phyloP scores from a whole-genome alignment of 176 grass and related monocot genomes.

The Phoenix dactylifera region DNA sequence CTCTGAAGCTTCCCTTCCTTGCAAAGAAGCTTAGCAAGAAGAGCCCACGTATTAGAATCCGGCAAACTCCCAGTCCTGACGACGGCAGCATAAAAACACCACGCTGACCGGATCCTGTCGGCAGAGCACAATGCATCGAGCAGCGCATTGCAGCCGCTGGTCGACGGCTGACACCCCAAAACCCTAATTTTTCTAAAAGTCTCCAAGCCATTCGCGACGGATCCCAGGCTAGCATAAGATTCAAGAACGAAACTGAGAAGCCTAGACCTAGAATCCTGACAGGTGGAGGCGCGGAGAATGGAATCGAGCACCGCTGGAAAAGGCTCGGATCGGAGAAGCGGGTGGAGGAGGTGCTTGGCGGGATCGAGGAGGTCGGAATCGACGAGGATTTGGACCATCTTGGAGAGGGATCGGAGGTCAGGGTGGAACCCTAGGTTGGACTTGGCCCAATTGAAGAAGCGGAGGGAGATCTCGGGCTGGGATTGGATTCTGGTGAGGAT shows the following conservation, averaged over 20 bases:
- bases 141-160: slow-evolving; percentile 15
- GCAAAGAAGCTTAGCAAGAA: slow-evolving; percentile 15
- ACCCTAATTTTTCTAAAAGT: slow-evolving; percentile 8
- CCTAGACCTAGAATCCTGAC: slow-evolving; percentile 10
- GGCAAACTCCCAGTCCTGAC: neutral
- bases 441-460: slow-evolving; percentile 13
- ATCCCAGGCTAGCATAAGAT: neutral
- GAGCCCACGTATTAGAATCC: slow-evolving; percentile 17
- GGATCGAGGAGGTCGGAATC: slow-evolving; percentile 3
- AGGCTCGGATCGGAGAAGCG: neutral
- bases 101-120: neutral
- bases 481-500: slow-evolving; percentile 8
- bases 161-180: slow-evolving; percentile 8
- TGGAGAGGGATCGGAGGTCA: neutral
- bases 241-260: slow-evolving; percentile 14
- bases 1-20: slow-evolving; percentile 14
- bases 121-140: slow-evolving; percentile 12
- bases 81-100: slow-evolving; percentile 12
- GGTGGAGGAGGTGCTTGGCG: slow-evolving; percentile 6
- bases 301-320: slow-evolving; percentile 1
- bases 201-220: slow-evolving; percentile 9
- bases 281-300: neutral
- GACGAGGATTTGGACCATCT: slow-evolving; percentile 7
- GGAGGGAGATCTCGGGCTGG: slow-evolving; percentile 11
- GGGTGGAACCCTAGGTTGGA: slow-evolving; percentile 15